These are phyloP conservation scores for Syzygium aqueum DNA, from an alignment of 345 rosid genomes.

Conservation along the genomic window DNA sequence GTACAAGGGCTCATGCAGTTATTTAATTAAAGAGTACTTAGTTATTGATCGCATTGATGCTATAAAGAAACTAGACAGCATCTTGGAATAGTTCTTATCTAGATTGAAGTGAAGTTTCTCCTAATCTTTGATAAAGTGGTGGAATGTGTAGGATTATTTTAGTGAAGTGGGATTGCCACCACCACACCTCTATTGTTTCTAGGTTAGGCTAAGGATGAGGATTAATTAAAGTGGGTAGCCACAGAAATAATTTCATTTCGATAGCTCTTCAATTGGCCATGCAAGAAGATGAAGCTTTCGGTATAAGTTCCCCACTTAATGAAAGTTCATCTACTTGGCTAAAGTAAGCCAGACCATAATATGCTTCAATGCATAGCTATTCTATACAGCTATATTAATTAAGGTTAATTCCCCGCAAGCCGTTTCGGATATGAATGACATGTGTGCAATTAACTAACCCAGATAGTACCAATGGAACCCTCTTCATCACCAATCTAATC, in stretches of 20 bases:
- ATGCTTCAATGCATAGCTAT: not conserved
- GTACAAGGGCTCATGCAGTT: not conserved
- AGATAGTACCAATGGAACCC: not conserved
- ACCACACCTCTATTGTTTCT: not conserved
- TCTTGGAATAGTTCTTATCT: not conserved
- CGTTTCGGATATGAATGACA: not conserved
- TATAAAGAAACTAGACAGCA: not conserved
- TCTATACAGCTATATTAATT: not conserved
- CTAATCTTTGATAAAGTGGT: not conserved
- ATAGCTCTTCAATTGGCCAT: slow-evolving; percentile 5
- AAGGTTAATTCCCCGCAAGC: not conserved
- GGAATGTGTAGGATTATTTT: slow-evolving; percentile 4
- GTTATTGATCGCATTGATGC: not conserved
- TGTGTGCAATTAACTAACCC: not conserved
- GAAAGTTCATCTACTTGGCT: not conserved
- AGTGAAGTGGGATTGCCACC: slow-evolving; percentile 23
- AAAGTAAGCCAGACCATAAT: not conserved
- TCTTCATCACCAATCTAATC: not conserved
- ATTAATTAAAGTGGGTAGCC: not conserved
- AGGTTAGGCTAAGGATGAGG: not conserved
- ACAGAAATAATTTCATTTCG: slow-evolving; percentile 1
- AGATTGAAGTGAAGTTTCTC: not conserved
- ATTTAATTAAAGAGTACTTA: not conserved
- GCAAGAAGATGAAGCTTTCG: not conserved
- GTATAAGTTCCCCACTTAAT: not conserved